Evolutionary conservation across 495 filamentous ascomycete species (phyloP), one percentile per base, ranked within the genome.

Genomic region (Lepraria neglecta): DNA sequence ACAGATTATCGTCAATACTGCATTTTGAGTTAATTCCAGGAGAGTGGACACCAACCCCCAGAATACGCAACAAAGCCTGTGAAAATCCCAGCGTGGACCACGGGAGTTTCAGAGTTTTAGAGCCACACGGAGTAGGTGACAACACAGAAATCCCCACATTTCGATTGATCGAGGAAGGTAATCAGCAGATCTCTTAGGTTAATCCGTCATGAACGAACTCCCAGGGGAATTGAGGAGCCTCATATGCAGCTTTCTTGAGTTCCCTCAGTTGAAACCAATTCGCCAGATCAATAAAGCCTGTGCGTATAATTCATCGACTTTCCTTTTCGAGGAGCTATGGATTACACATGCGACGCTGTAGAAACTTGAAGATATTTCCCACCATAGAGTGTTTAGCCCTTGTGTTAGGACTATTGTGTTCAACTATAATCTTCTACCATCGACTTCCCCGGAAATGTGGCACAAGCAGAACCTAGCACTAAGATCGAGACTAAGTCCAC

Each of bases 271-370:
- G 30, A 48, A 27, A 11, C 11, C n/a, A n/a, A 12, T 46, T 47
- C 55, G 55, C 33, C 21, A n/a, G 19, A 40, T 57, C 55, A 57
- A 45, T 10, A 57, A 46, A 46, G 28, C 12, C 15, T 57, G 40
- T 35, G 27, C 42, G 10, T 19, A 57, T 14, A 12, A 28, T 28
- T 15, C 55, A 28, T 14, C 4, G 12, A 11, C 28, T 15, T n/a
- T 24, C 33, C 44, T 48, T 14, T 48, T 58, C 33, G 30, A 46
- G 5, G 30, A 48, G 17, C 19, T 48, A 19, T 38, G 19, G 24
- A 24, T 48, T 6, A 21, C 56, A 14, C 56, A 44, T 31, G n/a
- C 33, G 7, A 31, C 56, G 4, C 27, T 58, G 9, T 9, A 58
- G 30, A 44, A 35, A 28, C n/a, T 48, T 10, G 17, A 33, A 35